Conservation (phyloP, 2,329 filamentous ascomycete species). For the Fusarium incarnatum region DNA sequence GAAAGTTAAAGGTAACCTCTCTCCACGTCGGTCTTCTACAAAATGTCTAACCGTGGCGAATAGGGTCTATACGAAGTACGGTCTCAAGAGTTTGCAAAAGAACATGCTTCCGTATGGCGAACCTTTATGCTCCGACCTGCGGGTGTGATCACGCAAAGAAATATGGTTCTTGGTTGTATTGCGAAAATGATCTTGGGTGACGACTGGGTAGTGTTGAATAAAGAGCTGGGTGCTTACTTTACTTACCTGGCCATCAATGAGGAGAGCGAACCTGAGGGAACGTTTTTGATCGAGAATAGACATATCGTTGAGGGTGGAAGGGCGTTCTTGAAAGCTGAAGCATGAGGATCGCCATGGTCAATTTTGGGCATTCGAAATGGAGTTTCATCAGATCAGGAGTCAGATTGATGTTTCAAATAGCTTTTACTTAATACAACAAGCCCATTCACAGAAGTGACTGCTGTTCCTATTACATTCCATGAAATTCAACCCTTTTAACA, state of each 20-base stretch:
- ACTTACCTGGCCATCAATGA: conserved; percentile 32
- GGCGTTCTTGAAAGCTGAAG: neutral
- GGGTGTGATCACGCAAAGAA: conserved; percentile 9
- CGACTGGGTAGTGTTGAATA: conserved; percentile 26
- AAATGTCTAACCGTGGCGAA: neutral
- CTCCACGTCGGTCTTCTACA: accelerated
- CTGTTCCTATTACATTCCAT: too few species aligned
- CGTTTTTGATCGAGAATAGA: neutral
- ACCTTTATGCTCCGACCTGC: conserved; percentile 37
- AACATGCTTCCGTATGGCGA: conserved; percentile 22
- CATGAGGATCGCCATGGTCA: neutral
- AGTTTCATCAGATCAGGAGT: too few species aligned
- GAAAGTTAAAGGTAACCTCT: conserved; percentile 35
- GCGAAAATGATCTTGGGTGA: conserved; percentile 23
- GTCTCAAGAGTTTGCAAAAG: conserved; percentile 22
- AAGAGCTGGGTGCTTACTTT: conserved; percentile 39
- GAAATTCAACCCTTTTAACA: too few species aligned
- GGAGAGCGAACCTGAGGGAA: conserved; percentile 8
- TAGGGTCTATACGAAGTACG: conserved; percentile 34
- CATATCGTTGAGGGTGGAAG: neutral
- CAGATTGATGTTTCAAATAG: too few species aligned
- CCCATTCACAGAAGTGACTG: too few species aligned
- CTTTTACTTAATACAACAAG: too few species aligned
- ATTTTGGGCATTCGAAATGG: neutral
- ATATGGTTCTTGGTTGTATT: neutral